Conservation (phyloP, 371 early-diverging fungal genomes). For the Mucor saturninus region DNA sequence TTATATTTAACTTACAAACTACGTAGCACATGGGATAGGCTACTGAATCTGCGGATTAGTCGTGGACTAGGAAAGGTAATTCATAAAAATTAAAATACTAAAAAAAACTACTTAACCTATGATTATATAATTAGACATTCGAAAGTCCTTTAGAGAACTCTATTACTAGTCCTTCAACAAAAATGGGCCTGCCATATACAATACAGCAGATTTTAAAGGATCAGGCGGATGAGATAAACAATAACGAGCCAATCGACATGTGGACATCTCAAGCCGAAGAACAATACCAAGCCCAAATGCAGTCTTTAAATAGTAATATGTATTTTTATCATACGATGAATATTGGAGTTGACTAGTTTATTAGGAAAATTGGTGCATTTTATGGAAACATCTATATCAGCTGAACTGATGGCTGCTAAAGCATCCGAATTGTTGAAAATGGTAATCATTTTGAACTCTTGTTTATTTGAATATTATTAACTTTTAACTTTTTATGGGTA, state of each 20-base stretch:
- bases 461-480: background rate
- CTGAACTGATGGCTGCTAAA: conserved; percentile 43
- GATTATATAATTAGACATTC: conserved; percentile 7
- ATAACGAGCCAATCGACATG: conserved; percentile 25
- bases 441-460: conserved; percentile 21
- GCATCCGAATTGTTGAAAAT: conserved; percentile 52
- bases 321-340: background rate
- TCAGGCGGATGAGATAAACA: conserved; percentile 4
- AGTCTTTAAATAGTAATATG: conserved; percentile 31
- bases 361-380: conserved; percentile 30
- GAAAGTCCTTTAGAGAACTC: conserved; percentile 19
- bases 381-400: conserved; percentile 52
- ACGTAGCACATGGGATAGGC: conserved; percentile 34
- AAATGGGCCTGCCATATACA: conserved; percentile 28
- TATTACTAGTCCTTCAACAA: conserved; percentile 27
- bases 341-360: background rate
- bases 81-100: background rate
- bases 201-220: conserved; percentile 43
- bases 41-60: conserved; percentile 39
- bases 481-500: background rate
- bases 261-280: conserved; percentile 44
- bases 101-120: background rate
- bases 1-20: conserved; percentile 36
- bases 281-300: conserved; percentile 32
- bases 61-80: conserved; percentile 37